phyloP scores from a whole-genome alignment of 306 rosid genomes.

The Vachellia pachyceras region DNA sequence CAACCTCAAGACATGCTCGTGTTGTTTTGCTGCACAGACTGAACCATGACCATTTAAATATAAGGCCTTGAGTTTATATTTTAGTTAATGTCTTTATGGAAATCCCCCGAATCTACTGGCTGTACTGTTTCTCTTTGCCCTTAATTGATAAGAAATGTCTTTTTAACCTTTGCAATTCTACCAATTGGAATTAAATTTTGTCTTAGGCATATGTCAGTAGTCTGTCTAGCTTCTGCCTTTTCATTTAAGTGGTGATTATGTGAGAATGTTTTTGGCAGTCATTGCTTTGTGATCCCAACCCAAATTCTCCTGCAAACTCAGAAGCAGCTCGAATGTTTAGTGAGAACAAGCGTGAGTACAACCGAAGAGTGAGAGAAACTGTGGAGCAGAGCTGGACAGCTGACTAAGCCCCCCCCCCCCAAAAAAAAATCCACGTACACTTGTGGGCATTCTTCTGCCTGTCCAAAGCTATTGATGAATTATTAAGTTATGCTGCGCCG shows the following conservation, averaged over 20 bases:
- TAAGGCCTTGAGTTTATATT: too few species aligned
- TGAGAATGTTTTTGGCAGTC: slow-evolving; percentile 52
- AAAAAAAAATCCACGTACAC: neutral
- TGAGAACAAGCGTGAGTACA: slow-evolving; percentile 87
- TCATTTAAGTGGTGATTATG: neutral
- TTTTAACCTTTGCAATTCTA: neutral
- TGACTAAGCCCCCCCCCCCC: slow-evolving; percentile 50
- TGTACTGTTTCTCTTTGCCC: neutral
- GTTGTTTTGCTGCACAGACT: neutral
- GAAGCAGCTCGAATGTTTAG: slow-evolving; percentile 91
- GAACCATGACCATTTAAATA: too few species aligned
- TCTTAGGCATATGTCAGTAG: neutral
- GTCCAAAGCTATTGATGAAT: slow-evolving; percentile 34
- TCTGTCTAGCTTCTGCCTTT: neutral
- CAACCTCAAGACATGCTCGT: neutral
- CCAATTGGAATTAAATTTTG: too few species aligned
- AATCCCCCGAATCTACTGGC: neutral
- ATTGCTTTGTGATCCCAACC: slow-evolving; percentile 83
- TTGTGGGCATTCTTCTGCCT: slow-evolving; percentile 17
- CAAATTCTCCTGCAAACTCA: slow-evolving; percentile 87
- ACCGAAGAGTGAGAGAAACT: slow-evolving; percentile 77
- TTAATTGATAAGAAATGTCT: neutral
- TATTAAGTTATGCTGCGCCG: slow-evolving; percentile 28
- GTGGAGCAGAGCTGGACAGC: slow-evolving; percentile 97
- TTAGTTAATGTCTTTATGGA: neutral